phyloP scores from a whole-genome alignment of 176 grass and related monocot species.

The Musa schizocarpa region DNA sequence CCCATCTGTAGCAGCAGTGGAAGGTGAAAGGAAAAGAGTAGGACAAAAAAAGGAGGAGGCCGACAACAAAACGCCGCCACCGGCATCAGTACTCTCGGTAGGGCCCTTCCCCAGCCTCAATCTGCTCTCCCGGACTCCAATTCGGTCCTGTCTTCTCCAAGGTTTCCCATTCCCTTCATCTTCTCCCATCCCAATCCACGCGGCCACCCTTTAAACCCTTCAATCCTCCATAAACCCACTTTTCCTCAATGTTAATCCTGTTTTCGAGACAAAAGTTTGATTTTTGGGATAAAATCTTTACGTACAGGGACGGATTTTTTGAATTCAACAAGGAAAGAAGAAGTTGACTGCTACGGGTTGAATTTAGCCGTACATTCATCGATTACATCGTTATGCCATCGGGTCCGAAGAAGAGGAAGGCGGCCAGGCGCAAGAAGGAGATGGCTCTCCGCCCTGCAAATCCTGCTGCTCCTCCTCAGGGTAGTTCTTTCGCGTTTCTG shows the following conservation, averaged over 20 bases:
- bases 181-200: neutral
- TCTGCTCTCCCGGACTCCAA: neutral
- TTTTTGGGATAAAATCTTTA: no score
- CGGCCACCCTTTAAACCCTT: no score
- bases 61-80: neutral
- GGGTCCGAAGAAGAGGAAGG: constrained; percentile 14
- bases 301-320: no score
- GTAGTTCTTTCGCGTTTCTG: neutral
- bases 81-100: neutral
- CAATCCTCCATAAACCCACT: no score
- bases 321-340: neutral
- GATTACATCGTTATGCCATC: neutral
- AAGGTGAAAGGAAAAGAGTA: neutral
- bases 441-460: neutral
- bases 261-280: no score
- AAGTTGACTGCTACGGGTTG: no score
- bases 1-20: neutral
- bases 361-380: neutral
- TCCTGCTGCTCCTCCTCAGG: neutral
- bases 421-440: constrained; percentile 8
- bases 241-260: neutral
- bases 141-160: neutral
- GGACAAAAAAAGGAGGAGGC: neutral
- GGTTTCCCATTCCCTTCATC: neutral
- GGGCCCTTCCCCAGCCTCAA: neutral